Conservation (phyloP, 768 basidiomycete species). For the Amylocystis lapponica region DNA sequence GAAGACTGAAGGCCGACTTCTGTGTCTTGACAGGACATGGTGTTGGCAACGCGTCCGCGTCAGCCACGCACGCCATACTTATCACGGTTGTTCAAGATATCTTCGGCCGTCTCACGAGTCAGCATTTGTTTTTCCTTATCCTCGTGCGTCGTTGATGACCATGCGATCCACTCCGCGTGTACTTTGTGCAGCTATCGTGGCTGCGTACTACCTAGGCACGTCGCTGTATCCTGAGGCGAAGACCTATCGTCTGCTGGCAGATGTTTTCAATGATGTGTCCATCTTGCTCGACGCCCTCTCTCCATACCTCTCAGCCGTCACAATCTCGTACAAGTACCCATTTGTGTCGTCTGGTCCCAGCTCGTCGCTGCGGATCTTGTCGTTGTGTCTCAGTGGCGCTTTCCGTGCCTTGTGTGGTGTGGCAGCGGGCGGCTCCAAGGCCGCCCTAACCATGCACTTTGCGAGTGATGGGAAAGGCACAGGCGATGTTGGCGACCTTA, state of each 20-base stretch:
- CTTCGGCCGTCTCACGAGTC: conserved; percentile 59
- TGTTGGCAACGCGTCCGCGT: conserved; percentile 62
- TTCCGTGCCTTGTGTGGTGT: conserved; percentile 55
- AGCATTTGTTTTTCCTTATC: conserved; percentile 15
- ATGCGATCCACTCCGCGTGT: not conserved
- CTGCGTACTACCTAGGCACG: conserved; percentile 57
- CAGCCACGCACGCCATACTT: conserved; percentile 59
- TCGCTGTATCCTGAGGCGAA: conserved; percentile 67
- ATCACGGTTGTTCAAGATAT: conserved; percentile 62
- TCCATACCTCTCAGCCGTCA: conserved; percentile 39
- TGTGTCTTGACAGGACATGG: conserved; percentile 45
- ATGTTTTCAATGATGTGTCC: conserved; percentile 58
- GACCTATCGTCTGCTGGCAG: conserved; percentile 60
- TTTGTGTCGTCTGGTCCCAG: conserved; percentile 21
- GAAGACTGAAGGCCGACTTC: not conserved
- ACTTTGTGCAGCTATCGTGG: conserved; percentile 46
- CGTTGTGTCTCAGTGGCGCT: conserved; percentile 54
- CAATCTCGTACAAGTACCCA: conserved; percentile 29
- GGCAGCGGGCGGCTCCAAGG: conserved; percentile 65
- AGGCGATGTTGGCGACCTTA: conserved; percentile 66
- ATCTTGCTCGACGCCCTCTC: conserved; percentile 57
- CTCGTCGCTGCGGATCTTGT: conserved; percentile 37
- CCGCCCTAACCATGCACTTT: conserved; percentile 63
- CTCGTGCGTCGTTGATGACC: not conserved
- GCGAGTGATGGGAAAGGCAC: conserved; percentile 42